Evolutionary conservation across 1,284 basidiomycete species (phyloP).

Genomic region (Xerocomus amazonicus): DNA sequence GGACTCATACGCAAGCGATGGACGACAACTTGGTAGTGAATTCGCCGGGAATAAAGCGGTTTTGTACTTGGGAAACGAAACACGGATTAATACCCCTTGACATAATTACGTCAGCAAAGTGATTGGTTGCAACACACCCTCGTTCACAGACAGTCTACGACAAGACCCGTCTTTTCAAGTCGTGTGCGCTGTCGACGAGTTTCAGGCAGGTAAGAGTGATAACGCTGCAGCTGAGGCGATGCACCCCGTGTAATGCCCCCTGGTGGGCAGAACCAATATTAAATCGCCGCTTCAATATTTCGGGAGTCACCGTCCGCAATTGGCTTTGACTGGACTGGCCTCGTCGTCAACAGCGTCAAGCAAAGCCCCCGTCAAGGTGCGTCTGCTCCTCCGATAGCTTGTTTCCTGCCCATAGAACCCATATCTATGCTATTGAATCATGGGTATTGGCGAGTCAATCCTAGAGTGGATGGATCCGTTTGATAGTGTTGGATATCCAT

Average conservation of each 20-base stretch:
- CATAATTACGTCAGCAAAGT: constrained; percentile 22
- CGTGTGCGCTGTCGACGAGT: not conserved
- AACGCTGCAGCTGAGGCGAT: not conserved
- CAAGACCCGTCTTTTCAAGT: no score
- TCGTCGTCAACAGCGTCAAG: constrained; percentile 31
- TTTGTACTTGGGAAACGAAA: constrained; percentile 6
- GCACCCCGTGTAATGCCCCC: not conserved
- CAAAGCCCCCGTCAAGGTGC: constrained; percentile 31
- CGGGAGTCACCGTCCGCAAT: constrained; percentile 24
- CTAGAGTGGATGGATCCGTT: constrained; percentile 22
- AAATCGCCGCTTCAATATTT: constrained; percentile 23
- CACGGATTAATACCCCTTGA: not conserved
- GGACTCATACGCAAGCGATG: constrained; percentile 25
- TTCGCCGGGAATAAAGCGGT: constrained; percentile 3
- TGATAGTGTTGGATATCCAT: constrained; percentile 30
- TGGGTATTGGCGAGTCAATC: not conserved
- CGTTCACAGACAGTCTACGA: no score
- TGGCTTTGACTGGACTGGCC: not conserved
- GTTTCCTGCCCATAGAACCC: constrained; percentile 5
- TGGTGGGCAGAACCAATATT: not conserved
- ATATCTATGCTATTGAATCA: not conserved
- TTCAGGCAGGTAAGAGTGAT: not conserved
- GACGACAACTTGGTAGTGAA: constrained; percentile 7
- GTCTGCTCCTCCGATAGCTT: constrained; percentile 15
- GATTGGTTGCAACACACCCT: no score